These are phyloP conservation scores for Daldinia childiae DNA, from an alignment of 495 filamentous ascomycete genomes.

Conservation along the genomic window DNA sequence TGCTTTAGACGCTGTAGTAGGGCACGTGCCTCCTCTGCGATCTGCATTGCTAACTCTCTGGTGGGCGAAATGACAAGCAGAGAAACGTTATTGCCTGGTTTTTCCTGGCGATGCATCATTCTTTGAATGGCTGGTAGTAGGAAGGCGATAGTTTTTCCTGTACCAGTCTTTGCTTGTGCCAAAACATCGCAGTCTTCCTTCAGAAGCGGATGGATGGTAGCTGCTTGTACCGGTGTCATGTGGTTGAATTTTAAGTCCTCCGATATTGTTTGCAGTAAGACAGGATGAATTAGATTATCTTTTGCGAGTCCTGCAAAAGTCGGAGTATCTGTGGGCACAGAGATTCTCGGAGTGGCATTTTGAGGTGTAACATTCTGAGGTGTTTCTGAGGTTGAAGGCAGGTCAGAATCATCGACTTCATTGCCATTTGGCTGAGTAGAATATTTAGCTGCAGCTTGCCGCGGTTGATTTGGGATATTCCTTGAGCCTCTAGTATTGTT, in stretches of 20 bases:
- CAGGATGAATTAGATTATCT: constrained; percentile 49
- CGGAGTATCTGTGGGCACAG: constrained; percentile 41
- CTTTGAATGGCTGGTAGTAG: constrained; percentile 72
- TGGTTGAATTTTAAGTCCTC: constrained; percentile 56
- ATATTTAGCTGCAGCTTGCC: background rate
- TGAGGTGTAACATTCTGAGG: background rate
- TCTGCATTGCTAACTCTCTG: constrained; percentile 72
- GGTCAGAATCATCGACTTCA: background rate
- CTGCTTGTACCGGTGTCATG: constrained; percentile 58
- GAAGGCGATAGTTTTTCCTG: constrained; percentile 75
- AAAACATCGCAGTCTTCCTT: constrained; percentile 48
- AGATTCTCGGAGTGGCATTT: background rate
- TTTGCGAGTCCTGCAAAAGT: constrained; percentile 48
- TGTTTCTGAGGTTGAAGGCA: constrained; percentile 7
- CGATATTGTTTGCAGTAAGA: constrained; percentile 49
- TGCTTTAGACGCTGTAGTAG: constrained; percentile 47
- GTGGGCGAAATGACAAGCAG: constrained; percentile 73
- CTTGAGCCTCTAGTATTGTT: background rate
- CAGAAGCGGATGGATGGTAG: constrained; percentile 52
- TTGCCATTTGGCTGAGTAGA: background rate
- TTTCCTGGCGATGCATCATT: constrained; percentile 54
- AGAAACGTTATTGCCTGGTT: constrained; percentile 54
- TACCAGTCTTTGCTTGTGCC: constrained; percentile 75
- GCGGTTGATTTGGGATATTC: background rate
- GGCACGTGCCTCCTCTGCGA: constrained; percentile 62